Conservation (phyloP, 306 rosid genomes). For the Rosa multiflora region DNA sequence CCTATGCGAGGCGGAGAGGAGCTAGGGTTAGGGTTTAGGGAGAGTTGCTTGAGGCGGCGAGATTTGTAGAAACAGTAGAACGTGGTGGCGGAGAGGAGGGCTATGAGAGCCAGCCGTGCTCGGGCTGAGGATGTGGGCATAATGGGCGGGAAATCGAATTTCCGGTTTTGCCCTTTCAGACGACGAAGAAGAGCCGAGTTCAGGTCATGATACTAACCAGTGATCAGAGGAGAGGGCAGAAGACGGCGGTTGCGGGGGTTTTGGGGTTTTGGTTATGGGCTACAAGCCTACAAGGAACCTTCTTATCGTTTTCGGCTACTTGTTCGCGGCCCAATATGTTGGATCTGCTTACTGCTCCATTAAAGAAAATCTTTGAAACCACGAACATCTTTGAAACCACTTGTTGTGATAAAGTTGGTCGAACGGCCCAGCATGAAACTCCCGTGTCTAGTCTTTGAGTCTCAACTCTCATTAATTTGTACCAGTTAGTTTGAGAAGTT, state of each 20-base stretch:
- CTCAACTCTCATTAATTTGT: too few species aligned
- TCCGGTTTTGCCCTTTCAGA: conserved; percentile 5
- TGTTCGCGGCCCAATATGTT: not conserved
- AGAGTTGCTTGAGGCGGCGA: conserved; percentile 61
- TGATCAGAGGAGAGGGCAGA: not conserved
- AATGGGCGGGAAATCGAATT: conserved; percentile 13
- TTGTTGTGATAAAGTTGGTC: too few species aligned
- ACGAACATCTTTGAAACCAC: too few species aligned
- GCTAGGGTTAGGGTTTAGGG: conserved; percentile 23
- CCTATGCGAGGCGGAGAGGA: conserved; percentile 21
- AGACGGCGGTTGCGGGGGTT: not conserved
- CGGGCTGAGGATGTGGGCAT: conserved; percentile 61
- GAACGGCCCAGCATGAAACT: too few species aligned
- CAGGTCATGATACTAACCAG: not conserved
- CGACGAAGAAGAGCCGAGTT: not conserved
- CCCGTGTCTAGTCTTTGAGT: too few species aligned
- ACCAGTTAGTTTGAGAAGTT: too few species aligned
- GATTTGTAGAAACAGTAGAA: conserved; percentile 76
- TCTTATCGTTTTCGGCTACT: not conserved
- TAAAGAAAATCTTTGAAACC: too few species aligned
- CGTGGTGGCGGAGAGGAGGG: conserved; percentile 84
- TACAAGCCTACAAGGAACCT: not conserved
- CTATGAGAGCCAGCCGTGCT: conserved; percentile 73
- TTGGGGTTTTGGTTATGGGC: not conserved
- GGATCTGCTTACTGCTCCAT: too few species aligned